These are phyloP conservation scores for Suillus brevipes DNA, from an alignment of 768 basidiomycete species.

Conservation along the genomic window DNA sequence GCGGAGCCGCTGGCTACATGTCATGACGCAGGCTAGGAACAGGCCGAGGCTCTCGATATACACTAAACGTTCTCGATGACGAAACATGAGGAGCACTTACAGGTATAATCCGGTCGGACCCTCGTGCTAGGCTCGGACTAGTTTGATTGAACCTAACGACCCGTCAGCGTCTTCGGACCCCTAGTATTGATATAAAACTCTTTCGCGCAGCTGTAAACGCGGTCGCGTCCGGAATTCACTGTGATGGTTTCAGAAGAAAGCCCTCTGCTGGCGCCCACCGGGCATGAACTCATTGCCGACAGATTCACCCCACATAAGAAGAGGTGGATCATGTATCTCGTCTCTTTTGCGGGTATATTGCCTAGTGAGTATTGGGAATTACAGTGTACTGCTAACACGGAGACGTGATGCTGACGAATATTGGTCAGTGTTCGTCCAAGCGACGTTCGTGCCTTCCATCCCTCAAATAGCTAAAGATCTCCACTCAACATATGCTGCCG, in stretches of 20 bases:
- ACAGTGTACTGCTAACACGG: not conserved
- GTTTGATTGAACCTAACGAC: too few relatives aligned
- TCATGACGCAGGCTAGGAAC: too few relatives aligned
- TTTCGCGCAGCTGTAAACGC: not conserved
- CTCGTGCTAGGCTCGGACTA: too few relatives aligned
- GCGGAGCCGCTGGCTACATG: too few relatives aligned
- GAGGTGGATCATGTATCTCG: constrained; percentile 51
- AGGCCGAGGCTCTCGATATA: too few relatives aligned
- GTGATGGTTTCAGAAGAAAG: constrained; percentile 35
- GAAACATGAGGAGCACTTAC: too few relatives aligned
- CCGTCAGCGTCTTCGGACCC: too few relatives aligned
- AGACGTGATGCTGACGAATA: not conserved
- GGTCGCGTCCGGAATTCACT: not conserved
- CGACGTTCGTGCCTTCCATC: constrained; percentile 72
- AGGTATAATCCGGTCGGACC: too few relatives aligned
- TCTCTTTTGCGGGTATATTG: constrained; percentile 61
- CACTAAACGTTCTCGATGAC: too few relatives aligned
- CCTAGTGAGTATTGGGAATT: constrained; percentile 45
- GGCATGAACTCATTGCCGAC: too few relatives aligned
- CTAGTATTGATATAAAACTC: not conserved
- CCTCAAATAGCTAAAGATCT: constrained; percentile 72
- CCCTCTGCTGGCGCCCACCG: too few relatives aligned
- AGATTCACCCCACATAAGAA: constrained; percentile 20
- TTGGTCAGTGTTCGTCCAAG: constrained; percentile 61
- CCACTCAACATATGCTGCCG: constrained; percentile 44